Conservation (phyloP, 2,329 filamentous ascomycete species). For the Scedosporium aurantiacum region DNA sequence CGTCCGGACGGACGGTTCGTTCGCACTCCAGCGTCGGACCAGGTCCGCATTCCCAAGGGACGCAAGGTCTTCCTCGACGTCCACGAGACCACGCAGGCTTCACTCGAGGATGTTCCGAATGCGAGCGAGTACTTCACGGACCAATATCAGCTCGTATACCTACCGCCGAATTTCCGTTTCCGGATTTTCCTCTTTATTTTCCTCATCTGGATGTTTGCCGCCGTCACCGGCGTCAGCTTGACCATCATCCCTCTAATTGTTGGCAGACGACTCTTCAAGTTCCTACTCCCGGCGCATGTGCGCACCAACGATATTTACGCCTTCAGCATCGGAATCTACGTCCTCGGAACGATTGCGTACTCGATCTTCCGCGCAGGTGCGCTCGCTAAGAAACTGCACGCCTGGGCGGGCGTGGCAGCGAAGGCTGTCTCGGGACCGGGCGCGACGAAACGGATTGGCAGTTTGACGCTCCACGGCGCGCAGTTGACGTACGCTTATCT, state of each 20-base stretch:
- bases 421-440: slow-evolving; percentile 12
- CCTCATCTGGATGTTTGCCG: slow-evolving; percentile 87
- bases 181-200: slow-evolving; percentile 79
- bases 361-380: slow-evolving; percentile 38
- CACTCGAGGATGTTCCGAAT: background rate
- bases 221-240: slow-evolving; percentile 70
- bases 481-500: slow-evolving; percentile 63
- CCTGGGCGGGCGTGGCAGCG: slow-evolving; percentile 17
- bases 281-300: slow-evolving; percentile 58
- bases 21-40: slow-evolving; percentile 85
- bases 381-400: slow-evolving; percentile 22
- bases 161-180: slow-evolving; percentile 73
- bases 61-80: slow-evolving; percentile 66
- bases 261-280: slow-evolving; percentile 67
- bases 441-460: slow-evolving; percentile 14
- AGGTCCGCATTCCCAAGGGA: slow-evolving; percentile 85
- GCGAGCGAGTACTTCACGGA: slow-evolving; percentile 41
- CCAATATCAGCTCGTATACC: slow-evolving; percentile 61
- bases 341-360: slow-evolving; percentile 61
- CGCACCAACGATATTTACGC: slow-evolving; percentile 92
- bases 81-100: slow-evolving; percentile 31
- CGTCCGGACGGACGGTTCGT: slow-evolving; percentile 71
- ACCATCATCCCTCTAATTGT: slow-evolving; percentile 81
- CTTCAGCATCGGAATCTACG: slow-evolving; percentile 80
- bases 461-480: background rate